Conservation (phyloP, 2,329 filamentous ascomycete species). For the Fusarium liriodendri region DNA sequence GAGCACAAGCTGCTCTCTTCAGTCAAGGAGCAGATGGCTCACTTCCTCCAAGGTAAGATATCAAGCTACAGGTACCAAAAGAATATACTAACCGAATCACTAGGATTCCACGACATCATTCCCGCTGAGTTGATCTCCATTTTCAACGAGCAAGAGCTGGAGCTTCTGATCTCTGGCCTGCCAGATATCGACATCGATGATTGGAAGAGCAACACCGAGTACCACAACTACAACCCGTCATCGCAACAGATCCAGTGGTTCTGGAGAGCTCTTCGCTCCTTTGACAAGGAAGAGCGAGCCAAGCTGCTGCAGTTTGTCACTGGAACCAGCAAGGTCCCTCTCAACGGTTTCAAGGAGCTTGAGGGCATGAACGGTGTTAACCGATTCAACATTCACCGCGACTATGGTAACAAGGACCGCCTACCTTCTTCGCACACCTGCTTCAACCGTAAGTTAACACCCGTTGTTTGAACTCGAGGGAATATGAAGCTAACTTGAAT, state of each 20-base stretch:
- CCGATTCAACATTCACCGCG: conserved; percentile 98
- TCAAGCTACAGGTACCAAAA: not conserved
- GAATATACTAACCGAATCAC: conserved; percentile 5
- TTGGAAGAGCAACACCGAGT: conserved; percentile 99
- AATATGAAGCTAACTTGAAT: conserved; percentile 50
- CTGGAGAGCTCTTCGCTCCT: conserved; percentile 96
- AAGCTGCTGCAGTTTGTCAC: conserved; percentile 98
- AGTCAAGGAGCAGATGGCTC: conserved; percentile 92
- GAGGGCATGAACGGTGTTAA: conserved; percentile 99
- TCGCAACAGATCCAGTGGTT: conserved; percentile 99
- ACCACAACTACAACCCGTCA: conserved; percentile 95
- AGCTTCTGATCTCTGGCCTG: conserved; percentile 94
- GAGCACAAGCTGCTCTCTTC: conserved; percentile 93
- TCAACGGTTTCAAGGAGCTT: conserved; percentile 98
- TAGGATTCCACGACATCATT: conserved; percentile 97
- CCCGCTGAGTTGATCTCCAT: conserved; percentile 94
- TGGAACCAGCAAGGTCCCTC: conserved; percentile 95
- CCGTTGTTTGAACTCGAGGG: not conserved
- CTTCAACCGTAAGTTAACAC: conserved; percentile 90
- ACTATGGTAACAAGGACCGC: conserved; percentile 96
- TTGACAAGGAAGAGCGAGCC: conserved; percentile 98
- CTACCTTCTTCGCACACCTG: conserved; percentile 97
- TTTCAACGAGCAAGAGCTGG: conserved; percentile 98
- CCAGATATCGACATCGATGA: conserved; percentile 98
- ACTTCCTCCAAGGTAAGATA: conserved; percentile 82